Base-by-base conservation (phyloP, 371 early-diverging fungal genomes). In the Mortierella sp. region DNA sequence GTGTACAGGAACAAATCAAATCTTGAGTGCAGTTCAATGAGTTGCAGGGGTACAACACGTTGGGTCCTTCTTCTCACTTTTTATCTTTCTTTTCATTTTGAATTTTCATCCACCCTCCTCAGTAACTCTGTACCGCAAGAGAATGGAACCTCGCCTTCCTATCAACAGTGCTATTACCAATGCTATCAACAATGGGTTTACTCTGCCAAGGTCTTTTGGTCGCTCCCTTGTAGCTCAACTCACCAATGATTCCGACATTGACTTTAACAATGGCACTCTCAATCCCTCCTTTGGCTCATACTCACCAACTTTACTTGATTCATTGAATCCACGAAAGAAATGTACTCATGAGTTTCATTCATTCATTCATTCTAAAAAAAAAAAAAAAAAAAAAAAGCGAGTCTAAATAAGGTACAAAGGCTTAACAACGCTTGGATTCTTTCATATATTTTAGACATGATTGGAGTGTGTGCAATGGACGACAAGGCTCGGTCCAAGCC, bases 401-500 rank as follows among this genome's bases (percentile, higher is more conserved):
- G 8, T 52, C n/a, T 8, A 52, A 52, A 52, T 52, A 4, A 4
- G 4, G 11, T 52, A 3, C 11, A 8, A n/a, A 52, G 5, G 19
- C 8, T 52, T n/a, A 21, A 7, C 52, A 21, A 21, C 22, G 21
- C 22, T 21, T n/a, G 11, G 0, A 22, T 22, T 22, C 36, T 52
- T 55, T 13, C 22, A 28, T 32, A 22, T 28, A 55, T 55, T 22
- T 24, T 86, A 92, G 92, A 88, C 73, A 88, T 92, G 48, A 90
- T 98, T 40, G 98, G 97, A 6, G 91, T 98, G 13, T 97, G 97
- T 75, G 97, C 97, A 2, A 93, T 97, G 94, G 97, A 97, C 83
- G 93, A 89, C 70, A 98, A 98, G 87, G 96, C 97, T 15, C 74
- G 80, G 11, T 97, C 97, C 22, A 97, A 96, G 74, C 97, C 97